Base-by-base conservation (phyloP, 768 basidiomycete genomes). In the Calocera viscosa region DNA sequence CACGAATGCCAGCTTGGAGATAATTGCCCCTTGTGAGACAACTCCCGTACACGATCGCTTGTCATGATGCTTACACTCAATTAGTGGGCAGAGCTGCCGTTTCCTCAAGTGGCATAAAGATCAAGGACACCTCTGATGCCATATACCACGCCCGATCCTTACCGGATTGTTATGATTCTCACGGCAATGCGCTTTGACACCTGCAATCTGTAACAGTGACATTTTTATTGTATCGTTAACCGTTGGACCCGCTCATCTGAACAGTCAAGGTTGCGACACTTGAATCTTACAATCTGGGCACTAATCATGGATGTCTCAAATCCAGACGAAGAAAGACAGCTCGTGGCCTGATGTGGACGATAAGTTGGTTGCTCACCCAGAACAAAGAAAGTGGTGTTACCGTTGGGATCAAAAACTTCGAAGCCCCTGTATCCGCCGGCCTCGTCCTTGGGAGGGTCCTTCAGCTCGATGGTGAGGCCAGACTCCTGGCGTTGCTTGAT, bases 1-100 rank as follows among this genome's bases (percentile, higher is more conserved):
- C 53, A 60, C 30, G 53, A 60, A 60, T 60, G 53, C 53, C 53
- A 60, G 53, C 53, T 60, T 16, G 53, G 53, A 26, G 53, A 60
- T 26, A 60, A 60, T 19, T 60, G 53, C 30, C 53, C 53, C 2
- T 60, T 60, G 53, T 60, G 30, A 60, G 53, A 7, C 10, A 11
- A 7, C 49, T 49, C 24, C 49, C 22, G 49, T 8, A 11, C 49
- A n/a, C n/a, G n/a, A n/a, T 49, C 14, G 12, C 8, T 10, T 26
- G 49, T 16, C 22, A 7, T n/a, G 14, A 8, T 49, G 49, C 12
- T 49, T n/a, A 16, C 49, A 40, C 39, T 10, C 22, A 11, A 11
- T 8, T 24, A 60, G 53, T 60, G 53, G 53, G 30, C 53, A 60
- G 19, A 60, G 30, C 53, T 60, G 53, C 30, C 53, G 53, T 30